A percentile compares a stretch with the other conserved stretches of the same genome.
These are phyloP conservation scores for Alternaria novae-zelandiae DNA, from an alignment of 2,329 filamentous ascomycete species.

Conservation along the genomic window DNA sequence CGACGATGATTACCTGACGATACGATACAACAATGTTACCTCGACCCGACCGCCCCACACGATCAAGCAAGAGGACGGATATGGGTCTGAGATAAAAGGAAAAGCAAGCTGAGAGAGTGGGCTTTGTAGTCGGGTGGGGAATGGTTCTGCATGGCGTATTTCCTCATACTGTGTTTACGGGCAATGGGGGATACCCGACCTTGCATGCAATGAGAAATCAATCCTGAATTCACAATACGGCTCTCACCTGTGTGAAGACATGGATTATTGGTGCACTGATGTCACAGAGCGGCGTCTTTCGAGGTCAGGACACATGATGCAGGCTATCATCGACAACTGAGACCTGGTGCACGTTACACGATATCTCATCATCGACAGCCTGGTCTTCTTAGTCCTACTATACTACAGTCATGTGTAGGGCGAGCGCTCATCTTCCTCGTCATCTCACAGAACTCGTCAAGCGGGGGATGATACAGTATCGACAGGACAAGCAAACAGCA, in stretches of 20 bases:
- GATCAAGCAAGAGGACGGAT: not conserved
- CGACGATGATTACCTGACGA: constrained; percentile 40
- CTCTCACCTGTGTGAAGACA: not conserved
- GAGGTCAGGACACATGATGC: not conserved
- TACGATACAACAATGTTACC: constrained; percentile 19
- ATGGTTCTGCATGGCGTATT: constrained; percentile 35
- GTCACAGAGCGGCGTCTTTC: not conserved
- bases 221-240: constrained; percentile 29
- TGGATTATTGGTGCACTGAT: not conserved
- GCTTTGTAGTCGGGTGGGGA: constrained; percentile 21
- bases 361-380: not conserved
- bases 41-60: constrained; percentile 16
- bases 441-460: not conserved
- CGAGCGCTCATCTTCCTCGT: not conserved
- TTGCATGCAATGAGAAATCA: constrained; percentile 32
- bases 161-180: constrained; percentile 14
- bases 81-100: not conserved
- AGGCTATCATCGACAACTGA: not conserved
- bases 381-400: not conserved
- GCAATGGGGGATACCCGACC: constrained; percentile 23
- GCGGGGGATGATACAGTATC: not conserved
- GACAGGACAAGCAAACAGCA: not conserved
- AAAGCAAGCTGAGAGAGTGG: constrained; percentile 4
- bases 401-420: not conserved
- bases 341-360: not conserved